A percentile compares a stretch with the other conserved stretches of the same genome.
Conservation (phyloP, 495 filamentous ascomycete genomes). For the Penicillium soppii region DNA sequence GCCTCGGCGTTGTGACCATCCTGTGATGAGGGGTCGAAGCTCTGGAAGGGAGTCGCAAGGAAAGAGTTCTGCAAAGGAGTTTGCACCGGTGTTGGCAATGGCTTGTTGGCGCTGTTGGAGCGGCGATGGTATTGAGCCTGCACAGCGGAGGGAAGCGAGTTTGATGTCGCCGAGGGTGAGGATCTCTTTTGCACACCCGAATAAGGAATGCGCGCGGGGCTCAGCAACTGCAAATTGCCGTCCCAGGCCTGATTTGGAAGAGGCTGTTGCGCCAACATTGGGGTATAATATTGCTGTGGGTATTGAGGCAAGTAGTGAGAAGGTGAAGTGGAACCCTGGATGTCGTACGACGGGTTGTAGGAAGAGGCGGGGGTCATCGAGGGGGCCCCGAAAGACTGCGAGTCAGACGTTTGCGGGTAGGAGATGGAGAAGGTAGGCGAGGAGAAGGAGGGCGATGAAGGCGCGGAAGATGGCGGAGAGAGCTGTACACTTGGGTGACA, state of each 20-base stretch:
- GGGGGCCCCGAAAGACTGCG: conserved; percentile 41
- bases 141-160: conserved; percentile 26
- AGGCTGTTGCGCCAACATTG: conserved; percentile 46
- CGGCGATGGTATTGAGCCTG: conserved; percentile 29
- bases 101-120: conserved; percentile 39
- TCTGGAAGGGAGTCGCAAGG: conserved; percentile 46
- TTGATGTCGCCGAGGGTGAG: conserved; percentile 31
- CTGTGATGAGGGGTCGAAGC: conserved; percentile 41
- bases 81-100: conserved; percentile 47
- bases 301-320: conserved; percentile 34
- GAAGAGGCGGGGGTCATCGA: conserved; percentile 49
- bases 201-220: conserved; percentile 38
- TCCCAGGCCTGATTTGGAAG: conserved; percentile 43
- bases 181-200: conserved; percentile 37
- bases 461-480: conserved; percentile 42
- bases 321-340: conserved; percentile 34
- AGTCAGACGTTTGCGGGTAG: conserved; percentile 36
- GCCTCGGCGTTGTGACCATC: conserved; percentile 44
- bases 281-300: conserved; percentile 31
- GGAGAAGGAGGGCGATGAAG: conserved; percentile 42
- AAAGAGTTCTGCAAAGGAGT: conserved; percentile 47
- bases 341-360: conserved; percentile 43
- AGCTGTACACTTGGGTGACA: conserved; percentile 35
- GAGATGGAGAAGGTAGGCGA: conserved; percentile 42
- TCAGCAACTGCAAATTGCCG: conserved; percentile 40